Percentiles rank a stretch among this genome's conserved stretches.
These are phyloP conservation scores for Ogataea saltuana DNA, from an alignment of 805 yeast species.

Conservation along the genomic window DNA sequence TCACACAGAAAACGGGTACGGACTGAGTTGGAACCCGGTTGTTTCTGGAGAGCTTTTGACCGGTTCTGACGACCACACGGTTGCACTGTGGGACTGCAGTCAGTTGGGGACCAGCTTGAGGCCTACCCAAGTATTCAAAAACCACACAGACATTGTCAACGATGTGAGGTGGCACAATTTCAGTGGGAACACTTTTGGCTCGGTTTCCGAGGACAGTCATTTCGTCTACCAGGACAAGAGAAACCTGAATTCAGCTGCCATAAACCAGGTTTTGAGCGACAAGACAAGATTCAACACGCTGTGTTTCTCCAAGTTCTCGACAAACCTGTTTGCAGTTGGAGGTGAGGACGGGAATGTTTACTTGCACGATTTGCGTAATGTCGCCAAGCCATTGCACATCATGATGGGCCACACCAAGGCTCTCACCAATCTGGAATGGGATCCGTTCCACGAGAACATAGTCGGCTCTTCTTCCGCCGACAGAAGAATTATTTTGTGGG, in stretches of 20 bases:
- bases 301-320: constrained; percentile 63
- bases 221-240: constrained; percentile 58
- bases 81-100: constrained; percentile 62
- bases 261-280: constrained; percentile 29
- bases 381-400: constrained; percentile 52
- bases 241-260: constrained; percentile 21
- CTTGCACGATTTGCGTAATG: constrained; percentile 58
- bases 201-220: constrained; percentile 71
- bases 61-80: constrained; percentile 64
- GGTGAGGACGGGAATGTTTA: constrained; percentile 66
- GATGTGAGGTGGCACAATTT: constrained; percentile 73
- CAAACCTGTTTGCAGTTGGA: constrained; percentile 65
- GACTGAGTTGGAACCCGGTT: constrained; percentile 63
- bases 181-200: constrained; percentile 55
- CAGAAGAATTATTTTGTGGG: constrained; percentile 80
- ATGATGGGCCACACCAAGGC: constrained; percentile 81
- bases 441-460: constrained; percentile 74
- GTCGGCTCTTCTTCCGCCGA: constrained; percentile 78
- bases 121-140: constrained; percentile 36
- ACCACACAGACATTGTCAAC: constrained; percentile 64
- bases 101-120: constrained; percentile 3
- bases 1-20: constrained; percentile 72
- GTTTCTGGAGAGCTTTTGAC: constrained; percentile 53
- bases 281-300: constrained; percentile 56
- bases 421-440: constrained; percentile 74